Evolutionary conservation across 805 yeast genomes (phyloP).

Genomic region (Saccharomycopsis schoenii): DNA sequence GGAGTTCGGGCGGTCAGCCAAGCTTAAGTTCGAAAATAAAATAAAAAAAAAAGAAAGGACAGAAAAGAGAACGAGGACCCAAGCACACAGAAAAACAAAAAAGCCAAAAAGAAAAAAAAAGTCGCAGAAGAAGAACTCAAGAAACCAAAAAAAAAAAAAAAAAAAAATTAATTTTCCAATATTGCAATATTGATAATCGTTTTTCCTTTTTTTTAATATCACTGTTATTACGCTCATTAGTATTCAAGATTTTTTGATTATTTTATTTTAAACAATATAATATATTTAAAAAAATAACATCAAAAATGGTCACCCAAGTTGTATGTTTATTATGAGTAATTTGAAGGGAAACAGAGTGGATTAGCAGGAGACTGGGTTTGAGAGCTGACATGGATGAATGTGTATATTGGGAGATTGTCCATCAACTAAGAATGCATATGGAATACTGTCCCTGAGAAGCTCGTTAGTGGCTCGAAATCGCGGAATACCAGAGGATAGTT

Average conservation of each 20-base stretch:
- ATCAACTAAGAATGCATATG: no score
- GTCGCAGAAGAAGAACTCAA: background rate
- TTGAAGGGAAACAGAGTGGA: background rate
- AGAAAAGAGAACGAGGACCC: background rate
- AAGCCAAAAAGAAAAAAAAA: background rate
- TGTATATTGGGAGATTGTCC: no score
- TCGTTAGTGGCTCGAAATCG: no score
- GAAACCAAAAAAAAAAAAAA: background rate
- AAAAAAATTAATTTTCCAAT: background rate
- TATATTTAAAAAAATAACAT: conserved; percentile 2
- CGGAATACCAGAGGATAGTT: no score
- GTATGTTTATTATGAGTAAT: conserved; percentile 8
- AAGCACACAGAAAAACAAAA: background rate
- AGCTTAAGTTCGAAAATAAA: no score
- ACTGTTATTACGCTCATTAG: background rate
- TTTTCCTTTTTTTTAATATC: background rate
- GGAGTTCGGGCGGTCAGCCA: no score
- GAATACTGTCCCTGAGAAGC: no score
- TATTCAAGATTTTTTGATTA: conserved; percentile 1
- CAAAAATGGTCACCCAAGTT: conserved; percentile 19
- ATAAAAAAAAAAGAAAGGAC: background rate
- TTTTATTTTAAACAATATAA: background rate
- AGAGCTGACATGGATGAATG: background rate
- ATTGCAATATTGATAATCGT: background rate
- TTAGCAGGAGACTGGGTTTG: background rate